phyloP scores from a whole-genome alignment of 257 asterid genomes.

The Lycium barbarum region DNA sequence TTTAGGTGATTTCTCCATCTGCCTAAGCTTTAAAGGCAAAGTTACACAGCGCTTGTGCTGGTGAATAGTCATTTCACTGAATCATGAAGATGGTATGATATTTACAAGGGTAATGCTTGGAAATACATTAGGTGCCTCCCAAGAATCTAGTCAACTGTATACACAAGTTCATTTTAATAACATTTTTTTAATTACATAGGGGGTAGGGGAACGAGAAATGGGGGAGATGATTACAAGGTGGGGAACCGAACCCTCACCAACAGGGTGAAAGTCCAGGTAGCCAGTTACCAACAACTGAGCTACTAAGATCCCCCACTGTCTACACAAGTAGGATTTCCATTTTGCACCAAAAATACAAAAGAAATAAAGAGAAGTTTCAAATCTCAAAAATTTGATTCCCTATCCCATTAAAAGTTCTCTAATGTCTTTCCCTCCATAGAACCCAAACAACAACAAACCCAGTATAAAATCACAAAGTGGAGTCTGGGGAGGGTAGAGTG shows the following conservation, averaged over 20 bases:
- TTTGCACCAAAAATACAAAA: not conserved
- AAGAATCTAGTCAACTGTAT: not conserved
- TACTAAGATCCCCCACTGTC: not conserved
- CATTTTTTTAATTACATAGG: no score
- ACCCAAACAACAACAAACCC: not conserved
- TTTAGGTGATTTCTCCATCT: not conserved
- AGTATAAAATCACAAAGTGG: no score
- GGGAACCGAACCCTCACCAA: no score
- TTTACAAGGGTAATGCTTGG: constrained; percentile 8
- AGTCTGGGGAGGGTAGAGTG: no score
- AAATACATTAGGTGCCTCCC: not conserved
- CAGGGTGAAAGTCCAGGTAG: no score
- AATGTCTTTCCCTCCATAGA: not conserved
- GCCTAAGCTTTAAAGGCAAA: not conserved
- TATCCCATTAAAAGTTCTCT: not conserved
- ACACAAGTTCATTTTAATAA: not conserved
- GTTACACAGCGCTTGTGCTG: not conserved
- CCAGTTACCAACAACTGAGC: no score
- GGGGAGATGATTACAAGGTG: no score
- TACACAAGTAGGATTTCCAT: constrained; percentile 4
- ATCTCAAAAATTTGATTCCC: not conserved
- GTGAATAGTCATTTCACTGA: not conserved
- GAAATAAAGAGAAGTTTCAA: not conserved
- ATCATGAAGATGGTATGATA: constrained; percentile 3
- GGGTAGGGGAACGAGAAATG: no score